A percentile compares a stretch with the other conserved stretches of the same genome.
Conservation (phyloP, 1,139 yeast species). For the Pichia sp. region DNA sequence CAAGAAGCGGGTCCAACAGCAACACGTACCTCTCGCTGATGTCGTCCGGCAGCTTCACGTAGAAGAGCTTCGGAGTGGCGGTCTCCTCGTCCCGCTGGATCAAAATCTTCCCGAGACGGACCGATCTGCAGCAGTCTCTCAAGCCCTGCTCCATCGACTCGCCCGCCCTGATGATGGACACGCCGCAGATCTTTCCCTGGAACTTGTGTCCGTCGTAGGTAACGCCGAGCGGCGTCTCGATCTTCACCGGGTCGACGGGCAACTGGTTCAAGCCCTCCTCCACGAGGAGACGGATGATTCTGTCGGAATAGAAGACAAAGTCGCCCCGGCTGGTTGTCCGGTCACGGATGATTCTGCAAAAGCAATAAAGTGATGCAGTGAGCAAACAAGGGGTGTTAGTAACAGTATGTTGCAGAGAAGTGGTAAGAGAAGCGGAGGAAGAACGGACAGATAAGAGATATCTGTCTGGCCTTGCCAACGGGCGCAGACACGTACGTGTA, state of each 20-base stretch:
- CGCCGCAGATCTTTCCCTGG: constrained; percentile 93
- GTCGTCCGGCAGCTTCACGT: constrained; percentile 91
- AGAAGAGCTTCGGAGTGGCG: constrained; percentile 70
- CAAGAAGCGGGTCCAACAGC: constrained; percentile 92
- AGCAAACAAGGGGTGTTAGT: not conserved
- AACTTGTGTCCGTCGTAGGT: constrained; percentile 75
- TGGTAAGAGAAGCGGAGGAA: too few species aligned
- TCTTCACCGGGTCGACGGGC: constrained; percentile 67
- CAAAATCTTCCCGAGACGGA: constrained; percentile 89
- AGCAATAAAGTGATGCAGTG: not conserved
- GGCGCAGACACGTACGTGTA: constrained; percentile 43
- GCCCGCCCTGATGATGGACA: constrained; percentile 95
- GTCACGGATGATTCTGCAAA: constrained; percentile 63
- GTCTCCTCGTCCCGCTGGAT: constrained; percentile 98
- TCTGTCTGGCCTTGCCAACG: too few species aligned
- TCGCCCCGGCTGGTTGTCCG: constrained; percentile 76
- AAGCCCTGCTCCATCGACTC: constrained; percentile 98
- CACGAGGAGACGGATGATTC: constrained; percentile 86
- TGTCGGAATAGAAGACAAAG: constrained; percentile 89
- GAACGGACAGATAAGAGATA: not conserved
- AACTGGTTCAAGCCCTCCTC: constrained; percentile 92
- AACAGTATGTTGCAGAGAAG: not conserved
- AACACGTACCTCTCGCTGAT: constrained; percentile 84
- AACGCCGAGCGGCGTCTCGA: constrained; percentile 75
- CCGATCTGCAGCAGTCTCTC: constrained; percentile 93